These are phyloP conservation scores for Myriosclerotinia curreyana DNA, from an alignment of 2,329 filamentous ascomycete species.

Conservation along the genomic window DNA sequence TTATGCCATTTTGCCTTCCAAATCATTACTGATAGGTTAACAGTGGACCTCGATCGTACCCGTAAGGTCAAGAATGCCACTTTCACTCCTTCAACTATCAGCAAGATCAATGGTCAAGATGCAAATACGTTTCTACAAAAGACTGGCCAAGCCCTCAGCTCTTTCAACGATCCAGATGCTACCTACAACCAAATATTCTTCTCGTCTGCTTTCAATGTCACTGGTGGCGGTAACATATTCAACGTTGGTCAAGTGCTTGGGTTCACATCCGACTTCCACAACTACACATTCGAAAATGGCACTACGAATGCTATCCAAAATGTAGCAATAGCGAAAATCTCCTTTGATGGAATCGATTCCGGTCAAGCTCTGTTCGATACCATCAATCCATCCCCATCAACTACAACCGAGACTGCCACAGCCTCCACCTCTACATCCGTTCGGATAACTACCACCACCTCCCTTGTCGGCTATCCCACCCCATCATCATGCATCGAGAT, in stretches of 20 bases:
- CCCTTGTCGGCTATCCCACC: conserved; percentile 31
- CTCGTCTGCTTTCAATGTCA: conserved; percentile 24
- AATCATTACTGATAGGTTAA: neutral
- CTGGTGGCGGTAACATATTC: conserved; percentile 39
- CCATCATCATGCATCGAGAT: conserved; percentile 31
- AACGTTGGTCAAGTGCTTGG: conserved; percentile 36
- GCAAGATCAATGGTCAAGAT: conserved; percentile 53
- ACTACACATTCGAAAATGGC: conserved; percentile 43
- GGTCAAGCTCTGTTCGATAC: conserved; percentile 32
- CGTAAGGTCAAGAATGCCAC: conserved; percentile 26
- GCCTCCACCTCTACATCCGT: conserved; percentile 1
- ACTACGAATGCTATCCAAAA: conserved; percentile 39
- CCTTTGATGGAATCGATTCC: conserved; percentile 34
- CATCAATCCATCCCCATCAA: conserved; percentile 23
- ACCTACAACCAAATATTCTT: conserved; percentile 44
- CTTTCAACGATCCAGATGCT: conserved; percentile 42
- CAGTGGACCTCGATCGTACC: conserved; percentile 25
- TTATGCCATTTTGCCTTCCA: neutral
- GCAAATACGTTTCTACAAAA: conserved; percentile 48
- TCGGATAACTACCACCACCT: conserved; percentile 15
- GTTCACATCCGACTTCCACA: conserved; percentile 41
- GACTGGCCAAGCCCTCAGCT: conserved; percentile 40
- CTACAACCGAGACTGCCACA: conserved; percentile 43
- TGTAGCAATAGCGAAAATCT: conserved; percentile 39
- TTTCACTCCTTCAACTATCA: conserved; percentile 48